Conservation (phyloP, 495 filamentous ascomycete species). For the Podospora pseudopauciseta region DNA sequence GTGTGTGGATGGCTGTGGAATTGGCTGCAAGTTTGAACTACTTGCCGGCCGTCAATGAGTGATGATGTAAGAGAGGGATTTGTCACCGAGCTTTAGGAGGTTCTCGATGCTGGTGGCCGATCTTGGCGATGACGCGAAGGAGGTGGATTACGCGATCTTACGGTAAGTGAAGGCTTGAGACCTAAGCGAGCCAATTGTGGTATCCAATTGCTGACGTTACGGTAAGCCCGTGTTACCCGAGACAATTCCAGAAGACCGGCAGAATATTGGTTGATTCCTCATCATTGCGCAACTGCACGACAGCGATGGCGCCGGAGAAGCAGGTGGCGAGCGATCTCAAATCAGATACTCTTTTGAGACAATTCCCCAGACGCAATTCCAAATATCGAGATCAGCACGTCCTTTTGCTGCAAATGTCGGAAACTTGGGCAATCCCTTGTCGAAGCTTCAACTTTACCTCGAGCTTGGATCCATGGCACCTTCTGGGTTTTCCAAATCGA, state of each 20-base stretch:
- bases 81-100: neutral
- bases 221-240: neutral
- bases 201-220: neutral
- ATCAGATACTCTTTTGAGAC: neutral
- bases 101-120: neutral
- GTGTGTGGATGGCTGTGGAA: slow-evolving; percentile 7
- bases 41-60: neutral
- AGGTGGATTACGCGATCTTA: neutral
- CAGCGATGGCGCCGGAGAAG: neutral
- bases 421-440: neutral
- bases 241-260: neutral
- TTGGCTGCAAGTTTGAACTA: neutral
- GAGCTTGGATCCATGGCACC: neutral
- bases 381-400: neutral
- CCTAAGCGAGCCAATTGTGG: neutral
- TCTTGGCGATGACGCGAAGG: neutral
- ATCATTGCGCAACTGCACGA: slow-evolving; percentile 1
- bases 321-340: neutral
- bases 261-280: slow-evolving; percentile 6
- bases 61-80: slow-evolving; percentile 11
- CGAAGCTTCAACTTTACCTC: neutral
- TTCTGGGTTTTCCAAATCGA: neutral
- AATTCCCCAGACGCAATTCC: neutral
- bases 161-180: neutral
- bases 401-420: neutral